Base-by-base conservation (phyloP, 148 eudicot species). In the Selenicereus undatus region DNA sequence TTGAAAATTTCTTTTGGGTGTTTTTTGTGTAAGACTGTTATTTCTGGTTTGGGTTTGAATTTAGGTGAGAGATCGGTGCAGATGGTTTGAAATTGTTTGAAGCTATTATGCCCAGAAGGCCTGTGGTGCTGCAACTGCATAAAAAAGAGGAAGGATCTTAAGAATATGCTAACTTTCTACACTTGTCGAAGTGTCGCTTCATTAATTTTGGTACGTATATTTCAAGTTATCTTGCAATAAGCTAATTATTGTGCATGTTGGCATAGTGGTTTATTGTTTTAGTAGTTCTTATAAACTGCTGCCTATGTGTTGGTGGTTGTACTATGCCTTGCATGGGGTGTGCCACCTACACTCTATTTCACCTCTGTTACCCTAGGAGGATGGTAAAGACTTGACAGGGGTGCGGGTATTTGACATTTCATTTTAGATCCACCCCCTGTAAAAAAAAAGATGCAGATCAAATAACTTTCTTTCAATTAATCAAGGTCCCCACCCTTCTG, bases 71-170 rank as follows among this genome's bases (percentile, higher is more conserved):
- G 17, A 68, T 35, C 64, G 45, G 8, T 29, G 85, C 18, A 26
- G 9, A 32, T 8, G 16, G 30, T 73, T 22, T 51, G 52, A 36
- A 77, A 52, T 48, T 79, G 17, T 79, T 42, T 78, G 64, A 79
- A 96, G 99, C 98, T 73, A 96, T 96, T 78, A 98, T 96, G 74
- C 94, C 99, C 39, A 91, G 99, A 85, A 69, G 99, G 65, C 99
- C 99, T n/a, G 79, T 96, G 88, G 97, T 96, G 84, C 84, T 96
- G 85, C 99, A 96, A 81, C 76, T 96, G 86, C 96, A 96, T 68
- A 89, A 89, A 80, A 93, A 89, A 78, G 95, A 96, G 50, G 87
- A 86, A 13, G 95, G 97, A 24, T 79, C 86, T 75, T 83, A 89
- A 85, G 99, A 94, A 11, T 96, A 90, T 84, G 99, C 98, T 0